These are phyloP conservation scores for Scedosporium minutisporum DNA, from an alignment of 2,329 filamentous ascomycete species.

Conservation along the genomic window DNA sequence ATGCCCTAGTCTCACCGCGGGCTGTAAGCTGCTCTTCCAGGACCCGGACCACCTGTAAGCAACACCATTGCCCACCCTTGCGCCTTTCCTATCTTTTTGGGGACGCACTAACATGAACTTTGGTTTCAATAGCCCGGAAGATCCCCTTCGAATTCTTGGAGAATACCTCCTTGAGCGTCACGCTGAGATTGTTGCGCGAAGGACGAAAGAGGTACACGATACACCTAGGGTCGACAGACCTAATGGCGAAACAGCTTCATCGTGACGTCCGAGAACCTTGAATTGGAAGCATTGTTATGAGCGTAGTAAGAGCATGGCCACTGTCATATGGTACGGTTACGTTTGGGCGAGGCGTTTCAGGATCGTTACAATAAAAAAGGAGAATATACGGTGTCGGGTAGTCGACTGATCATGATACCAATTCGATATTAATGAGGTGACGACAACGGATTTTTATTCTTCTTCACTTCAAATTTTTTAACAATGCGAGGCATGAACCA, in stretches of 20 bases:
- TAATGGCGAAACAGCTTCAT: not conserved
- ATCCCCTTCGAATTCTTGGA: slow-evolving; percentile 59
- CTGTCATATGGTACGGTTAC: too few species aligned
- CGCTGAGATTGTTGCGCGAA: slow-evolving; percentile 18
- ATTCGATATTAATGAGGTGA: not conserved
- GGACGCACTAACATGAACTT: not conserved
- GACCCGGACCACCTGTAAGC: not conserved
- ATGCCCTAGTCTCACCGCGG: not conserved
- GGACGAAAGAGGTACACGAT: not conserved
- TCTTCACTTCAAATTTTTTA: not conserved
- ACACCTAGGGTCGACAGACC: not conserved
- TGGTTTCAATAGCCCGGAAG: slow-evolving; percentile 41
- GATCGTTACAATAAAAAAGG: not conserved
- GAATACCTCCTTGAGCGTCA: slow-evolving; percentile 62
- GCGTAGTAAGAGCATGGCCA: not conserved
- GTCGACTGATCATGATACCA: not conserved
- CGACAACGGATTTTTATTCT: not conserved
- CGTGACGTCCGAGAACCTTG: not conserved
- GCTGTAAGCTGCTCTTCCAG: slow-evolving; percentile 1
- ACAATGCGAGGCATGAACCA: not conserved
- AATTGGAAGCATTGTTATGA: not conserved
- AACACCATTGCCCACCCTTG: not conserved
- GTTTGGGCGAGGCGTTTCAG: not conserved
- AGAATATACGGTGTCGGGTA: not conserved
- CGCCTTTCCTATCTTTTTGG: not conserved